These are phyloP conservation scores for Paxillus ammoniavirescens DNA, from an alignment of 768 basidiomycete species.

Conservation along the genomic window DNA sequence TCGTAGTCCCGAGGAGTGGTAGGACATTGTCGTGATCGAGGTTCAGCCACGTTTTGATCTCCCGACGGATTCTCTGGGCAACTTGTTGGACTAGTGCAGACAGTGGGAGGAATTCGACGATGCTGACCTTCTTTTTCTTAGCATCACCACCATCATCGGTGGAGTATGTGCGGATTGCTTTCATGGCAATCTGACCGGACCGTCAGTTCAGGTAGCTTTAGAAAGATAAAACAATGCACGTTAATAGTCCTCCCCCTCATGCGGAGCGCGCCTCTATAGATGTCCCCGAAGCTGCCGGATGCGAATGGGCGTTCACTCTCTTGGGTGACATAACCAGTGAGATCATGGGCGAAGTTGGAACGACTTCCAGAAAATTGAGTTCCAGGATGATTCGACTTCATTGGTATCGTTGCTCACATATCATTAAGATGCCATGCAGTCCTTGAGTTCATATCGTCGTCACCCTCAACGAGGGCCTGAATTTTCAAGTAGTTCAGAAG, in stretches of 20 bases:
- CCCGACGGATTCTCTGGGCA: constrained; percentile 14
- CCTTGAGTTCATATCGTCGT: no score
- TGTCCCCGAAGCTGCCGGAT: no score
- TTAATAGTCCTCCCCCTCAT: not conserved
- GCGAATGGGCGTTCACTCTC: no score
- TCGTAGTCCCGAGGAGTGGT: constrained; percentile 13
- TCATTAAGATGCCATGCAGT: no score
- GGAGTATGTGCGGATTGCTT: not conserved
- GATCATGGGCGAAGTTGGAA: no score
- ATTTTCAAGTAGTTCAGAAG: no score
- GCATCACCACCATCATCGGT: not conserved
- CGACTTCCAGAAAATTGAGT: no score
- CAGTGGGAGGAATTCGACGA: not conserved
- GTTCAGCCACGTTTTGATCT: constrained; percentile 17
- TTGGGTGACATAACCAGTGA: no score
- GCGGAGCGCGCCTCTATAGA: no score
- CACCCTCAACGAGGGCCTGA: no score
- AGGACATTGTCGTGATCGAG: constrained; percentile 21
- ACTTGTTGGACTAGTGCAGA: not conserved
- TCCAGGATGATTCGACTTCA: no score
- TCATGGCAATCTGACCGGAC: not conserved
- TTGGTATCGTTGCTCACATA: no score
- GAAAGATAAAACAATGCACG: not conserved
- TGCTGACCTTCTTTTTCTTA: not conserved
- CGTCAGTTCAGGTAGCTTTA: not conserved